Evolutionary conservation across 1,284 basidiomycete species (phyloP), one percentile per base, ranked within the genome.

Genomic region (Boletellus sp.): DNA sequence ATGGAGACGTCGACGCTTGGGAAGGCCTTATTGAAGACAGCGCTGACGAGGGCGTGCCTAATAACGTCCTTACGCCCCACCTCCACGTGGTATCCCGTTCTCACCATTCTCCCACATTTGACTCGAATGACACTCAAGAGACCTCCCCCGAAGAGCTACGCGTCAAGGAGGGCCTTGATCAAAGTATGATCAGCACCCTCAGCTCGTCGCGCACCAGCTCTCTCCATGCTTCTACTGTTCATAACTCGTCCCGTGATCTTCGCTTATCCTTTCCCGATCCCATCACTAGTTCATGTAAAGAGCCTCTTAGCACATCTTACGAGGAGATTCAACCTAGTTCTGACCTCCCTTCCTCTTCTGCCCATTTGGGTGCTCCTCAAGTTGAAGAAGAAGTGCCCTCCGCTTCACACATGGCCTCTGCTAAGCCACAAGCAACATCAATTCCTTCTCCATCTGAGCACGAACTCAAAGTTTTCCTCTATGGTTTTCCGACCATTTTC

Each of bases 231-330:
- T 77, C 80, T 43, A 78, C 81, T 54, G 67, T 77, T 45, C 83
- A 83, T 53, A 76, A 62, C 50, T 80, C 82, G 21, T 71, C 82
- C 42, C 83, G 81, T 65, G 86, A 89, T 69, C 77, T 89, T 56
- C 79, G 84, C 58, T 69, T 89, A 50, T 89, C 86, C 33, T 89
- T 89, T 71, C 86, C 86, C 42, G 86, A 89, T 70, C 86, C 86
- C 54, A 76, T 89, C 62, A 82, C 80, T 53, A 85, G 82, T 65
- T 83, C 81, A 50, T 76, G 73, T 58, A 77, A 80, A 66, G 66
- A 67, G 16, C 56, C 47, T 10, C 56, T 57, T 30, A 60, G 45
- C 52, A 63, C 68, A 21, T 60, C 67, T 36, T 60, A 58, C 46
- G 66, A 69, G 35, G 68, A 71, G 21, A 55, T 67, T 40, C 53